These are phyloP conservation scores for Arthrobotrys conoides DNA, from an alignment of 2,329 filamentous ascomycete genomes.

Conservation along the genomic window DNA sequence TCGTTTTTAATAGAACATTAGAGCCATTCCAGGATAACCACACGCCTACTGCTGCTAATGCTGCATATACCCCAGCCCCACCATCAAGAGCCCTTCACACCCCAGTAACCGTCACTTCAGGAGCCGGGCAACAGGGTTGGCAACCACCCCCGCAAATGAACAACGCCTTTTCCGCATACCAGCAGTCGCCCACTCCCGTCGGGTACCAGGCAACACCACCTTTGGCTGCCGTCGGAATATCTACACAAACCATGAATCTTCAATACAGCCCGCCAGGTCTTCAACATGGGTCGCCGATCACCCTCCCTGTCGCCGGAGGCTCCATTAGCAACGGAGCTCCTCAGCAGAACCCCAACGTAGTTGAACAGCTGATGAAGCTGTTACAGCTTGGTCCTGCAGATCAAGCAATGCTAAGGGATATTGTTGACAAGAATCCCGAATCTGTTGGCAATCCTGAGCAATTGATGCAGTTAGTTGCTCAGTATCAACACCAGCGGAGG, in stretches of 20 bases:
- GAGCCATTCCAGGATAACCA: conserved; percentile 50
- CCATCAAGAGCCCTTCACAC: conserved; percentile 44
- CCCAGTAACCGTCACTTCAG: conserved; percentile 28
- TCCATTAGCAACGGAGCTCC: conserved; percentile 7
- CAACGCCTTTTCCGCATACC: conserved; percentile 19
- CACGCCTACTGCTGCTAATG: conserved; percentile 42
- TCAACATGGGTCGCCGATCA: conserved; percentile 33
- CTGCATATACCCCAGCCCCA: conserved; percentile 41
- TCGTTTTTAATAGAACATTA: conserved; percentile 50
- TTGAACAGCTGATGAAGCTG: conserved; percentile 30
- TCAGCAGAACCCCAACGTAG: conserved; percentile 28
- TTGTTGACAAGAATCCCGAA: conserved; percentile 52
- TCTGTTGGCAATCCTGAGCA: conserved; percentile 43
- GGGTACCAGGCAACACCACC: conserved; percentile 27
- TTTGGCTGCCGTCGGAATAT: not conserved
- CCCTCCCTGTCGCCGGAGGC: conserved; percentile 1
- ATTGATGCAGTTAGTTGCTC: conserved; percentile 42
- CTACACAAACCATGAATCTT: conserved; percentile 6
- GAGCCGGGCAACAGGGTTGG: conserved; percentile 39
- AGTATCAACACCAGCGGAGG: conserved; percentile 30
- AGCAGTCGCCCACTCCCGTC: conserved; percentile 44
- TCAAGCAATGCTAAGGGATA: conserved; percentile 47
- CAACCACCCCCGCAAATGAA: conserved; percentile 37
- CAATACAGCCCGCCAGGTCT: conserved; percentile 35
- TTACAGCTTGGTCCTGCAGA: conserved; percentile 42